Conservation (phyloP, 192 early-diverging fungal genomes). For the Linnemannia schmuckeri region DNA sequence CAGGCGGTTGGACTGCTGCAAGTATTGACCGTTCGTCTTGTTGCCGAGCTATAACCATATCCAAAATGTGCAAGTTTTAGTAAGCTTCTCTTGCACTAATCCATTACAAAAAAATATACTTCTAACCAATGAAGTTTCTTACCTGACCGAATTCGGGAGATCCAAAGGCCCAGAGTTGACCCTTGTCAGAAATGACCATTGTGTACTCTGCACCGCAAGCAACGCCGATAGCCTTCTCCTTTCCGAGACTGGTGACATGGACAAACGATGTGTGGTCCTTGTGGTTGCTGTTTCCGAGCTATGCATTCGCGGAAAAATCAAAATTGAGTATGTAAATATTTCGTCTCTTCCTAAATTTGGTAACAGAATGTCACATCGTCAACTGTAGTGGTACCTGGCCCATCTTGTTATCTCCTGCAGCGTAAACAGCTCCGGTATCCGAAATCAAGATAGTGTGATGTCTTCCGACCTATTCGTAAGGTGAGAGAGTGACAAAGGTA, state of each 20-base stretch:
- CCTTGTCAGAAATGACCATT: constrained; percentile 59
- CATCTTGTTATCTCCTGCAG: constrained; percentile 61
- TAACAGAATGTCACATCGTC: not conserved
- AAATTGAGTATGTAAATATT: not conserved
- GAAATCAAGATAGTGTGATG: constrained; percentile 63
- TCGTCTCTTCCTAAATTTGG: too few relatives aligned
- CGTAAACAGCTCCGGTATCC: constrained; percentile 60
- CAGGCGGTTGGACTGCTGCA: constrained; percentile 59
- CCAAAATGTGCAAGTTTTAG: not conserved
- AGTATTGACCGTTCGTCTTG: constrained; percentile 58
- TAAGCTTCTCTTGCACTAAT: not conserved
- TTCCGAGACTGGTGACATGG: constrained; percentile 47
- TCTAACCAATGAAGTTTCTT: not conserved
- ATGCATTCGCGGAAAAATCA: not conserved
- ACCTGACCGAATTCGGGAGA: constrained; percentile 66
- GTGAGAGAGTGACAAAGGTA: not conserved
- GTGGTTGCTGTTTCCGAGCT: constrained; percentile 52
- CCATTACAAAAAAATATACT: not conserved
- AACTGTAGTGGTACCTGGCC: constrained; percentile 52
- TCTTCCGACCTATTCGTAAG: constrained; percentile 44
- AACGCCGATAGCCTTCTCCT: constrained; percentile 54
- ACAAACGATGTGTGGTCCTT: constrained; percentile 51
- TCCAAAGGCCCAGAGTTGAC: constrained; percentile 62
- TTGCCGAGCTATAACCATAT: constrained; percentile 58
- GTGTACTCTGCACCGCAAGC: constrained; percentile 65